Evolutionary conservation across 257 asterid genomes (phyloP).

Genomic region (Prunella vulgaris): DNA sequence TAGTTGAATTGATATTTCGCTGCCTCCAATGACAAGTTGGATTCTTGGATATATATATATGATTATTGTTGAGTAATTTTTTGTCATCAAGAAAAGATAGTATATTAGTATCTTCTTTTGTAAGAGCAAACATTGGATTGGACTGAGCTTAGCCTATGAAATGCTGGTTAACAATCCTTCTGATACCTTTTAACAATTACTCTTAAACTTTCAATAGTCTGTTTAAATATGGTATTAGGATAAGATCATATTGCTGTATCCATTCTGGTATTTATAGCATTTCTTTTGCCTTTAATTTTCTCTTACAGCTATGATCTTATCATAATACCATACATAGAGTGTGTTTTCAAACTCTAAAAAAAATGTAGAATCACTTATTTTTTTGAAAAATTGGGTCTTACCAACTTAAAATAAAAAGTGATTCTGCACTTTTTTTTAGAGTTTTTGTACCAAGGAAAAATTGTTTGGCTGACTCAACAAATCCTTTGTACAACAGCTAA

Average conservation of each 20-base stretch:
- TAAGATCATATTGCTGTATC: neutral
- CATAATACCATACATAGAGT: constrained; percentile 43
- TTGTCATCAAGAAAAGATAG: neutral
- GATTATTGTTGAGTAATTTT: too few relatives aligned
- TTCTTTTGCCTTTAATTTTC: neutral
- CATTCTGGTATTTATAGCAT: constrained; percentile 10
- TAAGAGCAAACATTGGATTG: neutral
- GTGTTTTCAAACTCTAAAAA: too few relatives aligned
- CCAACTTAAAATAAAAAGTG: too few relatives aligned
- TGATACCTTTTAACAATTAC: neutral
- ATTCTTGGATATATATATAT: too few relatives aligned
- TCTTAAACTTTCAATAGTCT: neutral
- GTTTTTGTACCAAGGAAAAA: constrained; percentile 84
- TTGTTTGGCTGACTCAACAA: constrained; percentile 91
- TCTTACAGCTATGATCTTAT: neutral
- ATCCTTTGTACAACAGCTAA: constrained; percentile 89
- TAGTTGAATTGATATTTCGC: too few relatives aligned
- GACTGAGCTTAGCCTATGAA: neutral
- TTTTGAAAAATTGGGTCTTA: too few relatives aligned
- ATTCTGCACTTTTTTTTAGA: too few relatives aligned
- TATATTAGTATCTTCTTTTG: neutral
- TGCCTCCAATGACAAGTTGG: too few relatives aligned
- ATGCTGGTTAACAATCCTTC: neutral
- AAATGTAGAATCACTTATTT: too few relatives aligned
- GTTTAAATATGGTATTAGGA: too few relatives aligned